A percentile compares a stretch with the other conserved stretches of the same genome.
Evolutionary conservation across 768 basidiomycete species (phyloP).

Genomic region (Pisolithus albus): DNA sequence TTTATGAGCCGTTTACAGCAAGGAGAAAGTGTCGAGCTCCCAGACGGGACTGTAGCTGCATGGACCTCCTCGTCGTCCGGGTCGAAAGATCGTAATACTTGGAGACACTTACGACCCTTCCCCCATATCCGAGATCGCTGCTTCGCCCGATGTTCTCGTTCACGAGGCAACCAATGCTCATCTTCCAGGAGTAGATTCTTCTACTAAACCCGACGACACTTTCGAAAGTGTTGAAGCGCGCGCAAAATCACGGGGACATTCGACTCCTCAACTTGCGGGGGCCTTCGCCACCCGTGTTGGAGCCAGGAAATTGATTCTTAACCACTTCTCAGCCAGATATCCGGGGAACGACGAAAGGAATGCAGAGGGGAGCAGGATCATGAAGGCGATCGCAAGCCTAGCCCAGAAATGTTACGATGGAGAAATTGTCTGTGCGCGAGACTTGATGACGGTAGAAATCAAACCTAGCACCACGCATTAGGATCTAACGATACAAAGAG

Average conservation of each 20-base stretch:
- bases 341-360: constrained; percentile 54
- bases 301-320: constrained; percentile 62
- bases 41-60: constrained; percentile 67
- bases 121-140: constrained; percentile 52
- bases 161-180: constrained; percentile 91
- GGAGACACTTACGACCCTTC: constrained; percentile 83
- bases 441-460: constrained; percentile 68
- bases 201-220: constrained; percentile 56
- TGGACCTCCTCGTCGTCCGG: constrained; percentile 58
- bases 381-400: constrained; percentile 55
- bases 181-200: constrained; percentile 55
- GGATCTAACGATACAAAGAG: constrained; percentile 4
- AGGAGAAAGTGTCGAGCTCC: constrained; percentile 55
- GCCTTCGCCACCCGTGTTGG: constrained; percentile 62
- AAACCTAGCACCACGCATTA: constrained; percentile 24
- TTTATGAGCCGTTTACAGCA: constrained; percentile 61
- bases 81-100: constrained; percentile 72
- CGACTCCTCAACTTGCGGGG: constrained; percentile 88
- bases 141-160: constrained; percentile 64
- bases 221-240: constrained; percentile 54
- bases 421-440: constrained; percentile 64
- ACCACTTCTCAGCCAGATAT: constrained; percentile 83
- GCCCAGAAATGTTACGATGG: constrained; percentile 49
- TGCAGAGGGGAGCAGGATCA: constrained; percentile 43
- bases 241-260: constrained; percentile 76